Percentiles rank a stretch among this genome's conserved stretches.
Conservation (phyloP, 164 flowering plant genomes). For the Magnolia kwangsiensis region DNA sequence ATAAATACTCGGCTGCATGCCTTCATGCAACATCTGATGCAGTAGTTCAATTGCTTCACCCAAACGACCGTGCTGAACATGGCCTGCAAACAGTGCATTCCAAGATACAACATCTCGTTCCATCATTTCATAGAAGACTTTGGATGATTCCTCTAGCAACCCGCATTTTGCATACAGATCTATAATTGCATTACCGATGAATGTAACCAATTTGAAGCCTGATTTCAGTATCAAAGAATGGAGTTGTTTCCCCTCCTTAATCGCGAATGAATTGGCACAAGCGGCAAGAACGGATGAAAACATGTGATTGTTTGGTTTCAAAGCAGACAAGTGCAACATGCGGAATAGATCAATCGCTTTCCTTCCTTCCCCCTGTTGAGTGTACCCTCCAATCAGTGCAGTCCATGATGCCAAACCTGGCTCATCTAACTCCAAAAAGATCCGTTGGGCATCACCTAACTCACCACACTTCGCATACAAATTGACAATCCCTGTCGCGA, state of each 20-base stretch:
- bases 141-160: conserved; percentile 26
- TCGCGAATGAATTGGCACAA: conserved; percentile 15
- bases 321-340: conserved; percentile 26
- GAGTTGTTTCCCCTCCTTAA: conserved; percentile 36
- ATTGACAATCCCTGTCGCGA: conserved; percentile 31
- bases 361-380: conserved; percentile 26
- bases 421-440: conserved; percentile 24
- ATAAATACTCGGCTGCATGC: conserved; percentile 24
- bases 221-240: conserved; percentile 28
- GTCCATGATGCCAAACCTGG: conserved; percentile 39
- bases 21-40: conserved; percentile 23
- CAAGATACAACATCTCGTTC: conserved; percentile 32
- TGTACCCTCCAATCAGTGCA: conserved; percentile 38
- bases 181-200: conserved; percentile 35
- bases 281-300: conserved; percentile 39
- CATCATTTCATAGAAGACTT: conserved; percentile 26
- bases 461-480: conserved; percentile 38
- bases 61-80: conserved; percentile 20
- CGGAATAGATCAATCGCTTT: conserved; percentile 34
- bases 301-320: conserved; percentile 34
- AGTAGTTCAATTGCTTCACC: conserved; percentile 25
- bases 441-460: conserved; percentile 22
- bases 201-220: conserved; percentile 17
- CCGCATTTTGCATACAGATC: conserved; percentile 38
- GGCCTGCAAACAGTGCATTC: conserved; percentile 37